Base-by-base conservation (phyloP, 305 asterid genomes). In the Fraxinus ornus region DNA sequence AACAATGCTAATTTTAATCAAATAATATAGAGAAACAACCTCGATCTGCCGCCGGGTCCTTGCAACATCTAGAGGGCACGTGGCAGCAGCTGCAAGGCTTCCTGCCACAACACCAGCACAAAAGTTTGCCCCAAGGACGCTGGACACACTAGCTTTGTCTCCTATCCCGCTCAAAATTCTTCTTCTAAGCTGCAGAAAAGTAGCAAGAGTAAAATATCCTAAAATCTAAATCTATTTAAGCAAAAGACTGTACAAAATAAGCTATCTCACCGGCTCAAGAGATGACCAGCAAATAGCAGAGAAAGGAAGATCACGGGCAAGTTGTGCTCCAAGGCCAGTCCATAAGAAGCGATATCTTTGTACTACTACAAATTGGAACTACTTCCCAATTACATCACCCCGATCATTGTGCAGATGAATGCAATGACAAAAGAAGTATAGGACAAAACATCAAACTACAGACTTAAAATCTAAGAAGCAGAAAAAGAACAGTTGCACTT, bases 261-360 rank as follows among this genome's bases (percentile, higher is more conserved):
- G 78, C 22, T 33, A 30, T 71, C 93, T 87, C 87, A 94, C 99
- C 57, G 97, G 98, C 88, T 95, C 99, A 71, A 95, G 93, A 79
- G 95, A 81, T 77, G 98, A 88, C 99, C 99, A 95, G 86, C 99
- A 94, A 76, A 95, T 90, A 19, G 99, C 99, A 83, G 99, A 93
- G 88, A 94, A 94, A 41, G 99, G 99, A 77, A 95, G 98, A 83
- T 95, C 99, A 10, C 98, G 98, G 22, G 95, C 95, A 76, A 95
- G 97, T 85, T 95, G 99, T 68, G 95, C 97, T 78, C 99, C 97
- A 24, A 95, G 93, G 76, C 99, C 98, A 77, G 96, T 92, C 98
- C 98, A 93, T 78, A 93, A 85, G 74, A 85, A 35, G n/a, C 97
- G 97, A 82, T 91, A 94, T 84, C 83, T 86, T 75, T 88, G 94